phyloP scores from a whole-genome alignment of 2,329 filamentous ascomycete species.

The Penicillium brasilianum region DNA sequence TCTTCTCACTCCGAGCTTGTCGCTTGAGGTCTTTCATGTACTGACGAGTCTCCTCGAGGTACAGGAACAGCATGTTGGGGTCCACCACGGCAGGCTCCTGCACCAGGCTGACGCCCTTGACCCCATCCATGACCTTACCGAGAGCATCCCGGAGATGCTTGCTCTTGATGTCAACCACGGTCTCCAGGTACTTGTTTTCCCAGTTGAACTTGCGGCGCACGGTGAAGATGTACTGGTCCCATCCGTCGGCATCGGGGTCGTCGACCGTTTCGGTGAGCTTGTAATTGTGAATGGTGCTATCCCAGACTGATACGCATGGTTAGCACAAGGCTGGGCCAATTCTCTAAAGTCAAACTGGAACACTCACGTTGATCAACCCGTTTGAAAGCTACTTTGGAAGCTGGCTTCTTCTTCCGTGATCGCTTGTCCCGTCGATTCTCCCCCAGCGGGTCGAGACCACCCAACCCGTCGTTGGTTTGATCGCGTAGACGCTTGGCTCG shows the following conservation, averaged over 20 bases:
- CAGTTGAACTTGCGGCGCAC: conserved; percentile 82
- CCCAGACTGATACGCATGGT: conserved; percentile 47
- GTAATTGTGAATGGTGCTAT: conserved; percentile 66
- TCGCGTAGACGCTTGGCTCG: conserved; percentile 36
- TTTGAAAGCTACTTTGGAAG: conserved; percentile 68
- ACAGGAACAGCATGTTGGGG: conserved; percentile 74
- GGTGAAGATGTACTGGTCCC: conserved; percentile 81
- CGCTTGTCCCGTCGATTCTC: conserved; percentile 28
- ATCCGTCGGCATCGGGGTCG: conserved; percentile 67
- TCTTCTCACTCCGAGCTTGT: conserved; percentile 63
- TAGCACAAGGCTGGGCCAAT: too few relatives aligned
- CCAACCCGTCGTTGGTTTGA: conserved; percentile 37
- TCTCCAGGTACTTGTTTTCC: conserved; percentile 78
- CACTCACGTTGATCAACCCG: conserved; percentile 64
- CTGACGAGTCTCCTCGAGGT: conserved; percentile 75
- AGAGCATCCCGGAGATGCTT: conserved; percentile 75
- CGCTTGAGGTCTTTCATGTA: conserved; percentile 68
- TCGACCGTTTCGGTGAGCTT: conserved; percentile 70
- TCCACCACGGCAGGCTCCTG: conserved; percentile 77
- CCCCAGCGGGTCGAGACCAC: conserved; percentile 32
- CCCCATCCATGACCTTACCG: conserved; percentile 72
- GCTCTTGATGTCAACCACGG: conserved; percentile 83
- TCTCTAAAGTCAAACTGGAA: too few relatives aligned
- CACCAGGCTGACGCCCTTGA: conserved; percentile 78
- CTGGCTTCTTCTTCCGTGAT: conserved; percentile 53